A percentile compares a stretch with the other conserved stretches of the same genome.
Conservation (phyloP, 179 eudicot species). For the Beta macrorhiza region DNA sequence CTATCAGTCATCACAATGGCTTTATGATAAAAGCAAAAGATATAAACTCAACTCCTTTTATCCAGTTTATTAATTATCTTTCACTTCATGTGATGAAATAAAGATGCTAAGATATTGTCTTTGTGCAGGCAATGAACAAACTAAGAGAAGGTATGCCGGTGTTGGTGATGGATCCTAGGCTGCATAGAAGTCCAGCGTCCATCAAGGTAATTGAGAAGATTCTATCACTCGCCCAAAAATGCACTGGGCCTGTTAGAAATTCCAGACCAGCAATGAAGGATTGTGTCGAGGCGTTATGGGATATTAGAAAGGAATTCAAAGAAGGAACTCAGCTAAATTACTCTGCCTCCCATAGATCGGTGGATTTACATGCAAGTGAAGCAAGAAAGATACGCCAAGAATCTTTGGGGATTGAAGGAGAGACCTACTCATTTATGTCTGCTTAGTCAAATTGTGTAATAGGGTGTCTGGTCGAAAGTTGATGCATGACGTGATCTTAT, state of each 20-base stretch:
- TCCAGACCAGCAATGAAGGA: slow-evolving; percentile 69
- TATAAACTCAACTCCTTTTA: not conserved
- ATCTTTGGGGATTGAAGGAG: slow-evolving; percentile 43
- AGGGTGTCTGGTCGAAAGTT: not conserved
- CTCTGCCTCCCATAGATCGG: slow-evolving; percentile 36
- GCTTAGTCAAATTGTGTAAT: slow-evolving; percentile 31
- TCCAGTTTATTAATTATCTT: no score
- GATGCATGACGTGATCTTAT: not conserved
- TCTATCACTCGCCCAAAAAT: slow-evolving; percentile 57
- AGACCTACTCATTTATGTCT: slow-evolving; percentile 38
- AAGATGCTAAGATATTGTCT: not conserved
- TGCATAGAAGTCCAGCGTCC: slow-evolving; percentile 65
- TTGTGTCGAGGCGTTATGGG: slow-evolving; percentile 64
- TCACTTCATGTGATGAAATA: not conserved
- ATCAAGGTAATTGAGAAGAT: slow-evolving; percentile 49
- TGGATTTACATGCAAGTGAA: slow-evolving; percentile 32
- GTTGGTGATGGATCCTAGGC: slow-evolving; percentile 70
- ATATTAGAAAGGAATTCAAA: slow-evolving; percentile 50
- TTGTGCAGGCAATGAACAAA: slow-evolving; percentile 56
- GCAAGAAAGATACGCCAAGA: slow-evolving; percentile 36
- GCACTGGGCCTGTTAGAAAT: slow-evolving; percentile 47
- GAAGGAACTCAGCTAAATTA: slow-evolving; percentile 23
- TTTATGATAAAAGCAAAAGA: no score
- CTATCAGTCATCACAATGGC: not conserved
- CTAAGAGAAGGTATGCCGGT: slow-evolving; percentile 55